Evolutionary conservation across 2,329 filamentous ascomycete genomes (phyloP), one percentile per base, ranked within the genome.

Genomic region (Trichoderma cornu-damae): DNA sequence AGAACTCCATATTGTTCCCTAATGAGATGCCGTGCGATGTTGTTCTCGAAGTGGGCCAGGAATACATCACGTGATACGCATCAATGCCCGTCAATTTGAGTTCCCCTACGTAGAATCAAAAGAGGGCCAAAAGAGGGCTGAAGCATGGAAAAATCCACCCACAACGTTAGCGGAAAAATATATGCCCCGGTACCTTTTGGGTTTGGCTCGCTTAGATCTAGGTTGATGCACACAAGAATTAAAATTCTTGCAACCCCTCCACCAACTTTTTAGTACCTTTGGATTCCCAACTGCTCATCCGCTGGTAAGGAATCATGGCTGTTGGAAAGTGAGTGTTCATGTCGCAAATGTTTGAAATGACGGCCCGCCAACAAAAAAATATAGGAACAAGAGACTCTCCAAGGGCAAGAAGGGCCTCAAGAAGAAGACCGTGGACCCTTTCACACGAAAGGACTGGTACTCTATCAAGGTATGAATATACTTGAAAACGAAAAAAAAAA

Each of bases 351-450:
- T 46, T 16, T 28, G 22, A 46, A 55, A 47, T 18, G 34, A 46
- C 20, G 7, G 8, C 47, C 16, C n/a, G 42, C 52, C 42, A 55
- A 46, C 52, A 47, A 37, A 40, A 56, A 43, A 47, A 58, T n/a
- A 37, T 69, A 91, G 88, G 90, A 99, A 99, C 88, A 99, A 99
- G 91, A 91, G 94, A 85, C 87, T 99, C 83, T 97, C 94, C 68
- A 99, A 99, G 87, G 94, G 94, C 83, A 99, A 97, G 90, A 99
- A 99, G 87, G 93, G 94, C 79, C 85, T 97, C 77, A 97, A 97
- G 90, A 97, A 99, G 93, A 93, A 93, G 83, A 93, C 92, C 73
- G 82, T 88, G 71, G 94, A 99, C 79, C 93, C 94, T 73, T 97
- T 97, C 84, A 85, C 92, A 73, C 89, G 93, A 77, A 99, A 99